Evolutionary conservation across 1,139 yeast genomes (phyloP), one percentile per base, ranked within the genome.

Genomic region (Lodderomyces elongisporus): DNA sequence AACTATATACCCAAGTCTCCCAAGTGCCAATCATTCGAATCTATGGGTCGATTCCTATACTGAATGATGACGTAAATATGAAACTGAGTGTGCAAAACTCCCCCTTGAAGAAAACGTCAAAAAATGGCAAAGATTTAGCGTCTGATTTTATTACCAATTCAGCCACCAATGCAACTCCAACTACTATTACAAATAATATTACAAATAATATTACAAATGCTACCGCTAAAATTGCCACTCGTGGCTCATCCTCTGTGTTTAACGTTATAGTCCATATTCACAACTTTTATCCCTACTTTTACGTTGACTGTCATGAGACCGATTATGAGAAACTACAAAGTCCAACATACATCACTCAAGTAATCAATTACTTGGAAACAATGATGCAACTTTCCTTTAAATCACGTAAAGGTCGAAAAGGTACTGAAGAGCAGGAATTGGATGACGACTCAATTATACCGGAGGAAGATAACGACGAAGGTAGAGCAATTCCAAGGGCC

Each of bases 251-350:
- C 3, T 35, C 35, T 35, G 48, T 43, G 21, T 50, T 48, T 42
- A 61, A 63, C 39, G 47, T 60, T 0, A 39, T 67, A 20, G 49
- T 84, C 1, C 96, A 91, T 52, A 63, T 93, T 8, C 97, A 89
- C 58, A 91, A 93, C 34, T 75, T 75, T 16, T 85, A 69, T 44
- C 98, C 97, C 0, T 91, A 91, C 49, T 47, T 91, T 5, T 88
- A 73, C 49, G 63, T 89, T 3, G 77, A 76, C 27, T 81, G 60
- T 33, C 46, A 43, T 31, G 54, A 52, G 33, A 35, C 31, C 32
- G 38, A 44, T 34, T 33, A 31, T 42, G 18, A 30, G 24, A 33
- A 33, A 28, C 20, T 40, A 3, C 37, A 38, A 17, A 46, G 32
- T 27, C 25, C 27, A 5, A 25, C 31, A 4, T 41, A 50, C 29